phyloP scores from a whole-genome alignment of 179 eudicot genomes.

The Sideroxylon spinosum region DNA sequence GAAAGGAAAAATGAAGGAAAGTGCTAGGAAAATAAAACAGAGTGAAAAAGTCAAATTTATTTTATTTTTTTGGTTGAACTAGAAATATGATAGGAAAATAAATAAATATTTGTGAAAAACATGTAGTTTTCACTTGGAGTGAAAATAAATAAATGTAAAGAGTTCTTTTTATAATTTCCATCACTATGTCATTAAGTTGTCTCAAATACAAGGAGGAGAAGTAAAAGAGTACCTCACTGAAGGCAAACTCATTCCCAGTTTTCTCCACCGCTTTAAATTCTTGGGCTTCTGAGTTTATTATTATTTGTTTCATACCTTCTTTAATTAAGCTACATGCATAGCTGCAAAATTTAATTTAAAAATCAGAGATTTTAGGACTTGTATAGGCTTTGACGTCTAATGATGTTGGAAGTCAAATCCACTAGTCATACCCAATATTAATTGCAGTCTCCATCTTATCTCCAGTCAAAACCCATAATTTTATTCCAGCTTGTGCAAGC shows the following conservation, averaged over 20 bases:
- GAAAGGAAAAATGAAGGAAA: no score
- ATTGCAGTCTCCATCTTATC: constrained; percentile 42
- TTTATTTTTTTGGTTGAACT: no score
- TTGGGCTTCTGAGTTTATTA: constrained; percentile 33
- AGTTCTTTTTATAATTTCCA: no score
- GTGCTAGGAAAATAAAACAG: no score
- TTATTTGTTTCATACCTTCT: constrained; percentile 76
- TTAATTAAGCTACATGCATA: constrained; percentile 81
- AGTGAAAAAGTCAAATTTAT: no score
- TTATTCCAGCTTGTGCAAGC: constrained; percentile 35
- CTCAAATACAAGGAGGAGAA: no score
- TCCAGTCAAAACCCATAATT: constrained; percentile 38
- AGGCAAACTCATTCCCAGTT: constrained; percentile 26
- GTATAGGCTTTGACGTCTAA: neutral
- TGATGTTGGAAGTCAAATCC: constrained; percentile 1
- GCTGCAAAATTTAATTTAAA: constrained; percentile 32
- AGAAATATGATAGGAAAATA: no score
- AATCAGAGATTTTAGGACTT: neutral
- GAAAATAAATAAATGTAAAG: no score
- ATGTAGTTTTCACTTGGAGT: no score
- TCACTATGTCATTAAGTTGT: no score
- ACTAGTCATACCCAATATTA: constrained; percentile 26
- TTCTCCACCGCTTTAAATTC: constrained; percentile 25
- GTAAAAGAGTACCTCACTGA: constrained; percentile 22
- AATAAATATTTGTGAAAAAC: no score